Percentiles rank a stretch among this genome's conserved stretches.
Evolutionary conservation across 176 grass and related monocot species (phyloP).

Genomic region (Oryza longistaminata): DNA sequence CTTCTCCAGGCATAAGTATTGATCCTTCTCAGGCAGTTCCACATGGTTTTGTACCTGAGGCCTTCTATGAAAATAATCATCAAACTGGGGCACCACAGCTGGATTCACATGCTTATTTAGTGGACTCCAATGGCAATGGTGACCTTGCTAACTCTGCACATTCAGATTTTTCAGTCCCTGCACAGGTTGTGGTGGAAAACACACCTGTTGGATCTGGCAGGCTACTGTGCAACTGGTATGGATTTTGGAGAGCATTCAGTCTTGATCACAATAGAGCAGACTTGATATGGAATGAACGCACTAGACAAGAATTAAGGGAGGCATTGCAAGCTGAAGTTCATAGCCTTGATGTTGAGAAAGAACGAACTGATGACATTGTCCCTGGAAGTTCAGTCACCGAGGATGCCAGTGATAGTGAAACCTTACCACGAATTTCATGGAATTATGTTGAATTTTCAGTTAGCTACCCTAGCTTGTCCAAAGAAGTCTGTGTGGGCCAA

Average conservation of each 20-base stretch:
- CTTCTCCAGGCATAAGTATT: conserved; percentile 41
- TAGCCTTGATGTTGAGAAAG: conserved; percentile 98
- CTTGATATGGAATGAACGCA: conserved; percentile 98
- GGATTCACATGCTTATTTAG: conserved; percentile 51
- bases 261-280: conserved; percentile 98
- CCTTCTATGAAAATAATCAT: conserved; percentile 49
- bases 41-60: conserved; percentile 43
- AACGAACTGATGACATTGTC: conserved; percentile 91
- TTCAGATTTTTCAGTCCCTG: conserved; percentile 81
- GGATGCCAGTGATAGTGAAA: conserved; percentile 59
- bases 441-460: conserved; percentile 97
- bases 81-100: conserved; percentile 41
- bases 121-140: conserved; percentile 59
- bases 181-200: conserved; percentile 95
- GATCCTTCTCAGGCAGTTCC: conserved; percentile 55
- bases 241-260: conserved; percentile 90
- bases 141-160: conserved; percentile 58
- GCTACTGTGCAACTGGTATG: conserved; percentile 95
- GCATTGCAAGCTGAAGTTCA: conserved; percentile 97
- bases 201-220: conserved; percentile 98
- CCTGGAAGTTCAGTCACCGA: conserved; percentile 64
- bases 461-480: conserved; percentile 88
- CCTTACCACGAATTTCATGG: conserved; percentile 90
- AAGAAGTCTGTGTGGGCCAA: conserved; percentile 98
- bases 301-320: conserved; percentile 93